Base-by-base conservation (phyloP, 2,329 filamentous ascomycete genomes). In the Fusarium ramigenum region DNA sequence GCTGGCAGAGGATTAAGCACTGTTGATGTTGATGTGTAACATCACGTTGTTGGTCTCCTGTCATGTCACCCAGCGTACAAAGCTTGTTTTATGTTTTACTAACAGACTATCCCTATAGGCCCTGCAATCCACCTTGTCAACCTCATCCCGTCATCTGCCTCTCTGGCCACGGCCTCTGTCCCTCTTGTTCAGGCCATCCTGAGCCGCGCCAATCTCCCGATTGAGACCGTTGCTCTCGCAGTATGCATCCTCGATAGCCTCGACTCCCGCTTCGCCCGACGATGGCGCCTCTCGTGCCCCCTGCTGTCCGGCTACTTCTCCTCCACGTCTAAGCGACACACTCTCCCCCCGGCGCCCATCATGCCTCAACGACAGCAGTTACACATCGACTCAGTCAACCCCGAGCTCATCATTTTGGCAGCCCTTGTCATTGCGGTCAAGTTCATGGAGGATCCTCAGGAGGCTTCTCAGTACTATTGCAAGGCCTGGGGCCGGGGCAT, bases 211-310 rank as follows among this genome's bases (percentile, higher is more conserved):
- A 82, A 85, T 60, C 82, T 92, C 32, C 87, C 89, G 7, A 85
- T 90, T 77, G 89, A 92, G 77, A 89, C 87, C 30, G 84, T 92
- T 52, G 90, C 90, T 49, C 83, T 93, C 42, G 90, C 90, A 40
- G 89, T 91, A 43, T 91, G 89, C 83, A 89, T 93, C 56, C 85
- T 93, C 73, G 91, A 92, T 78, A 90, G 89, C 44, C 84, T 92
- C 70, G 87, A 88, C 80, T 85, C 86, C 53, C 88, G 87, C 66
- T 93, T 92, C 79, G 88, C 90, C 52, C 86, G 89, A 39, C 85
- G 83, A 64, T 93, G 90, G 90, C 87, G 91, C 28, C 83, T 88
- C 63, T 85, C 85, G 6, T 91, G 88, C 74, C 90, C 90, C 1
- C 81, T 90, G 70, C 79, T 68, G 70, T 79, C 72, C 60, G 70